Base-by-base conservation (phyloP, 2,329 filamentous ascomycete species). In the Penicillium sp. region DNA sequence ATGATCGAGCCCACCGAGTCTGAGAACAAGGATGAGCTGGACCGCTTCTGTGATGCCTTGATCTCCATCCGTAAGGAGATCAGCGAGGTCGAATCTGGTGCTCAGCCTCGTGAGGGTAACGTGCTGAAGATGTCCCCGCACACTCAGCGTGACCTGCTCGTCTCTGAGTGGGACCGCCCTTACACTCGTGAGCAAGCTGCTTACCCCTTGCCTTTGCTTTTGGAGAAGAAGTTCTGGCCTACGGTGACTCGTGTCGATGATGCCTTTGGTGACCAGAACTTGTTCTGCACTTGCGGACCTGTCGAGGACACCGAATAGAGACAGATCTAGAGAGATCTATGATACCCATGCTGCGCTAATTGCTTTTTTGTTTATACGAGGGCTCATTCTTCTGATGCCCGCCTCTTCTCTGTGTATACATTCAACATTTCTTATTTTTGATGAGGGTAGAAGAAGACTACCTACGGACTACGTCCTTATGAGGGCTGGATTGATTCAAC, bases 1-100 rank as follows among this genome's bases (percentile, higher is more conserved):
- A 97, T 97, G 93, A 96, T 97, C 63, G 93, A 97, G 79, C 93
- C 93, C 2, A 97, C 93, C 0, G 93, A 97, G 77, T 92, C 88
- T 14, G 93, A 97, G 80, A 90, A 85, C 75, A 92, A 94, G 73
- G 88, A 88, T 60, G 93, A 97, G 79, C 84, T 97, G 2, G 93
- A 97, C 74, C 88, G 93, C 22, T 97, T 97, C 80, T 90, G 91
- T 59, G 88, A 97, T 61, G 91, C 93, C 0, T 80, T 97, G 40
- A 89, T 97, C 66, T 85, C 84, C 53, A 97, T 97, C 70, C 85
- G 93, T 17, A 75, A 84, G 56, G 93, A 97, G 77, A 97, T 97
- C 65, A 82, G 84, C 31, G 88, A 88, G 49, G 78, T 97, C 19
- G 93, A 97, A 75, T 84, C 88, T 60, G 92, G 92, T 56, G 83